Evolutionary conservation across 768 basidiomycete species (phyloP).

Genomic region (Lyophyllum shimeji): DNA sequence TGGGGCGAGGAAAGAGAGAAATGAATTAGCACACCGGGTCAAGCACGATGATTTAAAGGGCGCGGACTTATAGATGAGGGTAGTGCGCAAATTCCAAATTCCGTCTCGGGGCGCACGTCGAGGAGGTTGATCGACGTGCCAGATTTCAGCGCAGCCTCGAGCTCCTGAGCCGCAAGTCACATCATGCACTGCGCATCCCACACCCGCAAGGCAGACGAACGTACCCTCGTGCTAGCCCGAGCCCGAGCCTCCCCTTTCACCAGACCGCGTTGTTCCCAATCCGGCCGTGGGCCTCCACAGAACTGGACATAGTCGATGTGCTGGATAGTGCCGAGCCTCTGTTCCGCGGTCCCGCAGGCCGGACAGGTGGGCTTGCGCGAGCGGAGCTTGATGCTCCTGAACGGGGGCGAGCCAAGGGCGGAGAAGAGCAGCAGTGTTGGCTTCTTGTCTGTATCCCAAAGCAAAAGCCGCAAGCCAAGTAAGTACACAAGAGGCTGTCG

Average conservation of each 20-base stretch:
- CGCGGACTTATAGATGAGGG: constrained; percentile 66
- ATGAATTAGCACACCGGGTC: too few species aligned
- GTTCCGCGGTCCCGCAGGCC: constrained; percentile 64
- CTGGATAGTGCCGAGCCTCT: constrained; percentile 45
- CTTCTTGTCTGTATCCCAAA: constrained; percentile 50
- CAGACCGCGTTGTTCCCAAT: constrained; percentile 63
- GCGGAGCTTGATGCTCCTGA: constrained; percentile 83
- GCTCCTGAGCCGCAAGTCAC: constrained; percentile 19
- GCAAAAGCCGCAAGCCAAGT: constrained; percentile 53
- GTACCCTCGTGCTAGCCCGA: constrained; percentile 47
- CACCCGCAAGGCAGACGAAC: neutral
- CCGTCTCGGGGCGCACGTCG: constrained; percentile 77
- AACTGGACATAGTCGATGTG: constrained; percentile 81
- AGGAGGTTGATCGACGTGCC: constrained; percentile 43
- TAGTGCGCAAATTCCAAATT: constrained; percentile 86
- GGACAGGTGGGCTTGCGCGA: constrained; percentile 66
- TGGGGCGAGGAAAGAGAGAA: too few species aligned
- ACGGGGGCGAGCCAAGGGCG: constrained; percentile 66
- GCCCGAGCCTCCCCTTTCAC: constrained; percentile 35
- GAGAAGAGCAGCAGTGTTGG: constrained; percentile 45
- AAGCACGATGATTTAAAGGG: neutral
- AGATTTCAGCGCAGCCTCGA: constrained; percentile 29
- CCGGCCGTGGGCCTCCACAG: constrained; percentile 72
- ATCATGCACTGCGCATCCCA: neutral
- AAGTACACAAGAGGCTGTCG: too few species aligned